Base-by-base conservation (phyloP, 129 eudicot genomes). In the Deinandra increscens region DNA sequence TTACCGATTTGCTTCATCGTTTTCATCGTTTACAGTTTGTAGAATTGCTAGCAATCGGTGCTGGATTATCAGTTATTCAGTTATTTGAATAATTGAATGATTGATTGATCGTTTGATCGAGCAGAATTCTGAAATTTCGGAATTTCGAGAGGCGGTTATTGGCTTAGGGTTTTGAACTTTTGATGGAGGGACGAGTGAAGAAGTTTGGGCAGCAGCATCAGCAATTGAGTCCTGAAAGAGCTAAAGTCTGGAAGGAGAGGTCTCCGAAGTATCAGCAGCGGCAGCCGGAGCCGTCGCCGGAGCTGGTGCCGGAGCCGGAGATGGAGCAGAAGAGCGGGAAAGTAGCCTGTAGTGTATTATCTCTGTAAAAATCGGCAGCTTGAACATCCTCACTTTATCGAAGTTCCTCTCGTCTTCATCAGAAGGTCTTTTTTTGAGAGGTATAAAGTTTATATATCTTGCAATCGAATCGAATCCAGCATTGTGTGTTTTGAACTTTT, bases 371-470 rank as follows among this genome's bases (percentile, higher is more conserved):
- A 94, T 82, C 85, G 93, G 0, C 99, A 89, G 78, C 95, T 94
- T 31, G 97, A 94, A 70, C 99, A 94, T 87, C 99, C 99, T 54
- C 99, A 94, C 71, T 94, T 94, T 59, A 89, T 94, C 37, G 96
- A 94, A 66, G 93, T 94, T 7, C 45, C 91, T 33, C 82, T 94
- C 70, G 75, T n/a, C 93, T 46, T 87, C 99, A 13, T 80, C 97
- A 8, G 84, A 85, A 34, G 99, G 99, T 26, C 99, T 89, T 51
- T 89, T 79, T 69, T 75, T 94, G 69, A 87, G 91, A 89, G 99
- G 99, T 93, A 84, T 46, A 20, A 2, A 37, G 20, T 9, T 22
- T 54, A n/a, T n/a, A n/a, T n/a, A 0, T 48, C 15, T 56, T 79
- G 76, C 59, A 84, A 86, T 81, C 78, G 89, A n/a, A n/a, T n/a